Percentiles rank a stretch among this genome's conserved stretches.
Evolutionary conservation across 2,329 filamentous ascomycete genomes (phyloP).

Genomic region (Venturia asperata): DNA sequence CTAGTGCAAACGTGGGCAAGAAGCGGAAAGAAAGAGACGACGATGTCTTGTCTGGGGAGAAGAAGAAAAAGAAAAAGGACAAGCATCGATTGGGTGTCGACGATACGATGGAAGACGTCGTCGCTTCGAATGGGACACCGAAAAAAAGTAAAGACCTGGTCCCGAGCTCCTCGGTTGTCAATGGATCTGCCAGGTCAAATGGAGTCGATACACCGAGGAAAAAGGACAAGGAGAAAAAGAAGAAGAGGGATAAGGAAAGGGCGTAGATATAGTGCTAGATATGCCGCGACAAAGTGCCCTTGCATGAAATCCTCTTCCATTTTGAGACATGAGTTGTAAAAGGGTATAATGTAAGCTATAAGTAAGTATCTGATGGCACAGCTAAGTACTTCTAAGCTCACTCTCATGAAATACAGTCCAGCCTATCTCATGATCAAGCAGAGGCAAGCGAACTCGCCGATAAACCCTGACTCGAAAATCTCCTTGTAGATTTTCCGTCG

Average conservation of each 20-base stretch:
- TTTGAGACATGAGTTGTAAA: no score
- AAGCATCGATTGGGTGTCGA: not conserved
- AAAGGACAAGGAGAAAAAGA: constrained; percentile 16
- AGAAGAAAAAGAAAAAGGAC: constrained; percentile 15
- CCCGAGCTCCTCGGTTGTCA: not conserved
- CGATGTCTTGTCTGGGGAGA: not conserved
- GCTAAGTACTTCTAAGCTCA: no score
- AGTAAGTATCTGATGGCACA: no score
- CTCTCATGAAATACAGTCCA: no score
- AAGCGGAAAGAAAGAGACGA: constrained; percentile 12
- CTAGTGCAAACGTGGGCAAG: not conserved
- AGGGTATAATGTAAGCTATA: no score
- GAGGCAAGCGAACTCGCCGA: no score
- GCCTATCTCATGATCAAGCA: not conserved
- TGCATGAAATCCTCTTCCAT: no score
- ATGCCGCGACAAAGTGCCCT: no score
- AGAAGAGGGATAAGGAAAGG: constrained; percentile 1
- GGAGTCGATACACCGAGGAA: constrained; percentile 6
- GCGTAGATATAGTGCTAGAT: not conserved
- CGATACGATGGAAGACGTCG: not conserved
- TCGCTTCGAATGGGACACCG: not conserved
- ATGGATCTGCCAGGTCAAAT: not conserved
- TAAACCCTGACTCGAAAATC: no score
- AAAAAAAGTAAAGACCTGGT: constrained; percentile 3
- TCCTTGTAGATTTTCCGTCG: no score